A percentile compares a stretch with the other conserved stretches of the same genome.
Conservation (phyloP, 306 rosid genomes). For the Malus sieversii region DNA sequence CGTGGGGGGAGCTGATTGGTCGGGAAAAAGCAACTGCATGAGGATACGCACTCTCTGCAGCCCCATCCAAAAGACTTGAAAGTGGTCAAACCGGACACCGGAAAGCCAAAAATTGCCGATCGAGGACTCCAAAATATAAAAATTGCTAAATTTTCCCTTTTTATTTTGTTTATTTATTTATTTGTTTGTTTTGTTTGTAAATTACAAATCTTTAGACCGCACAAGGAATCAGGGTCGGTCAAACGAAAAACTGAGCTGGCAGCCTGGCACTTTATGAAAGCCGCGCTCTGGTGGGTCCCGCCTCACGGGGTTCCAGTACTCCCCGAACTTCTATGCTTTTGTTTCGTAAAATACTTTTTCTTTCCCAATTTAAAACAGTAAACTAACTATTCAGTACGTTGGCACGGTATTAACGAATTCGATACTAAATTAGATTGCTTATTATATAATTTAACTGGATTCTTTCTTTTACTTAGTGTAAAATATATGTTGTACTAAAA, state of each 20-base stretch:
- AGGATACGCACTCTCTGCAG: background rate
- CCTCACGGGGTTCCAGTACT: constrained; percentile 24
- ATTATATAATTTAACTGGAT: rapidly evolving
- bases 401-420: rapidly evolving
- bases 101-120: constrained; percentile 6
- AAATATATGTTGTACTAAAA: too few relatives aligned
- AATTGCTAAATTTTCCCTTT: background rate
- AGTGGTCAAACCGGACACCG: constrained; percentile 35
- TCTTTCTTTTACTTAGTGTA: rapidly evolving
- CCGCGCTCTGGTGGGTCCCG: constrained; percentile 26
- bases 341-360: background rate
- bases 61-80: background rate
- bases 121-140: background rate
- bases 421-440: too few relatives aligned
- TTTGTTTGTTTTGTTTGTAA: background rate
- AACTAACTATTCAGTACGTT: background rate
- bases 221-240: constrained; percentile 12
- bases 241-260: constrained; percentile 13
- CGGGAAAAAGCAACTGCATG: constrained; percentile 11
- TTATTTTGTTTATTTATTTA: background rate
- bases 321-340: background rate
- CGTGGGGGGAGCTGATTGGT: constrained; percentile 11
- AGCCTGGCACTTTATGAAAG: constrained; percentile 27
- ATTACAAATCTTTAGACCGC: constrained; percentile 10
- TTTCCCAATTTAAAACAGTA: background rate